Evolutionary conservation across 495 filamentous ascomycete genomes (phyloP).

Genomic region (Penicilliopsis zonata): DNA sequence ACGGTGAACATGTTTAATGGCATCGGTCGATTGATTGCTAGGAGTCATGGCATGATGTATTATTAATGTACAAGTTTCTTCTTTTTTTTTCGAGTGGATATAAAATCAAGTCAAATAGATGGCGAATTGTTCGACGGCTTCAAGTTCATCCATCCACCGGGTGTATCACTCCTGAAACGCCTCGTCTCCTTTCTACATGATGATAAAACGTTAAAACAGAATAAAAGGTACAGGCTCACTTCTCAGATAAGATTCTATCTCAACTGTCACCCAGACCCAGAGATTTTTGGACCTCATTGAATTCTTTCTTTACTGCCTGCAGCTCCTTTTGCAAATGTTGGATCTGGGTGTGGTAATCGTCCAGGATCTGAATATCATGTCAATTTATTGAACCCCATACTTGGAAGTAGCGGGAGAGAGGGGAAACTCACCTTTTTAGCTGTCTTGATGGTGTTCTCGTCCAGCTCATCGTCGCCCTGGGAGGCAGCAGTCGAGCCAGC

Average conservation of each 20-base stretch:
- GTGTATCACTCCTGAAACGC: too few relatives aligned
- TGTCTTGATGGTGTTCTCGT: constrained; percentile 66
- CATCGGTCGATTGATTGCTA: constrained; percentile 1
- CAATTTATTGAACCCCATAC: too few relatives aligned
- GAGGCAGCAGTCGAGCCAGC: constrained; percentile 35
- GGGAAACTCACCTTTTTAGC: constrained; percentile 64
- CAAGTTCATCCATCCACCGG: too few relatives aligned
- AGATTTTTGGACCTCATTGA: constrained; percentile 58
- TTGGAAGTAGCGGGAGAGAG: not conserved
- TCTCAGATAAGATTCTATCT: too few relatives aligned
- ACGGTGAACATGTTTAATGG: constrained; percentile 1
- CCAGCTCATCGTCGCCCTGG: constrained; percentile 43
- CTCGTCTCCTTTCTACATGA: too few relatives aligned
- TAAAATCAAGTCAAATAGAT: constrained; percentile 8
- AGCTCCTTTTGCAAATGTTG: constrained; percentile 75
- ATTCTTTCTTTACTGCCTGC: constrained; percentile 65
- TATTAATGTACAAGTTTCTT: constrained; percentile 24
- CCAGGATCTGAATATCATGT: constrained; percentile 66
- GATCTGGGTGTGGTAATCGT: constrained; percentile 82
- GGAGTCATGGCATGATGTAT: constrained; percentile 14
- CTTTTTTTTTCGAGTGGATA: constrained; percentile 12
- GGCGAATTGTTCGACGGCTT: too few relatives aligned
- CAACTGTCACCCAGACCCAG: constrained; percentile 4
- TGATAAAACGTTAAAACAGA: not conserved
- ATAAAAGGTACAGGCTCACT: not conserved